Evolutionary conservation across 108 stramenopile species (phyloP).

Genomic region (Fragilariopsis cylindrus): DNA sequence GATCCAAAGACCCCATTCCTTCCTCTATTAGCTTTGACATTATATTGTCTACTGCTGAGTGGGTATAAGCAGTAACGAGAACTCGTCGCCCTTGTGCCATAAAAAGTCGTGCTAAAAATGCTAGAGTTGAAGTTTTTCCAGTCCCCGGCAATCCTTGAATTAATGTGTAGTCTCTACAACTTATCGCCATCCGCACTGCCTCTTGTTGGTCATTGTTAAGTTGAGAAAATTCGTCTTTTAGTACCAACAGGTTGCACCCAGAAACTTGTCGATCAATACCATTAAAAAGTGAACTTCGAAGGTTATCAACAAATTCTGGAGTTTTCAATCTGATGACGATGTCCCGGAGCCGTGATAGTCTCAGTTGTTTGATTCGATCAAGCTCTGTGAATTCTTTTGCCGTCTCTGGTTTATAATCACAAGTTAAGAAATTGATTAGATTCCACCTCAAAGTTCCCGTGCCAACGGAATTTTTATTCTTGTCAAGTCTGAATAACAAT

Average conservation of each 20-base stretch:
- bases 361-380: conserved; percentile 3
- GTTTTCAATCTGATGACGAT: conserved; percentile 37
- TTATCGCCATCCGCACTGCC: conserved; percentile 71
- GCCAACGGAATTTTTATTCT: conserved; percentile 57
- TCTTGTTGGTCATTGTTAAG: conserved; percentile 78
- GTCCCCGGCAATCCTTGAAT: conserved; percentile 87
- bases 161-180: conserved; percentile 74
- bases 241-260: conserved; percentile 58
- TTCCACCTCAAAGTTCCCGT: conserved; percentile 78
- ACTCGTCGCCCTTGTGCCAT: conserved; percentile 88
- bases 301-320: conserved; percentile 37
- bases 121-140: conserved; percentile 86
- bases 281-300: conserved; percentile 32
- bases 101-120: conserved; percentile 84
- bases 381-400: conserved; percentile 4
- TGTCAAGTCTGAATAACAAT: conserved; percentile 71
- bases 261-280: conserved; percentile 28
- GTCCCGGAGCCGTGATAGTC: conserved; percentile 45
- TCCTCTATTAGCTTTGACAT: conserved; percentile 85
- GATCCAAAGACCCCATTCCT: conserved; percentile 36
- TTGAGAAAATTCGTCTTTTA: conserved; percentile 52
- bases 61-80: conserved; percentile 94
- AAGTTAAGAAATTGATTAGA: conserved; percentile 60
- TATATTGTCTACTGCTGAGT: conserved; percentile 95
- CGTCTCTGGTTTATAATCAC: conserved; percentile 16